A percentile compares a stretch with the other conserved stretches of the same genome.
Evolutionary conservation across 352 stramenopile genomes (phyloP).

Genomic region (Pythium insidiosum): DNA sequence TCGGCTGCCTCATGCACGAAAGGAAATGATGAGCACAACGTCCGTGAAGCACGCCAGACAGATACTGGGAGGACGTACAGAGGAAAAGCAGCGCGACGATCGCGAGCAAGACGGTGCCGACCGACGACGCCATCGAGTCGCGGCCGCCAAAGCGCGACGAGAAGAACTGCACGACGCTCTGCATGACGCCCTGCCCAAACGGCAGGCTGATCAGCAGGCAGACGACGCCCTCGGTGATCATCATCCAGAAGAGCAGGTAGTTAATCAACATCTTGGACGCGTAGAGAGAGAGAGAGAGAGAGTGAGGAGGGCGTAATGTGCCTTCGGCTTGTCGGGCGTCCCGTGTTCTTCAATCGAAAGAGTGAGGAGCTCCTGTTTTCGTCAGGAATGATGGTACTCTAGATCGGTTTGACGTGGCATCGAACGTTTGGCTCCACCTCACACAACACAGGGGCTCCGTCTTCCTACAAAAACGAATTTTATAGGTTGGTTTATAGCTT

Average conservation of each 20-base stretch:
- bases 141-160: conserved; percentile 27
- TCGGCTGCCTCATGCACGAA: conserved; percentile 31
- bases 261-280: conserved; percentile 44
- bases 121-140: conserved; percentile 31
- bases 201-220: conserved; percentile 44
- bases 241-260: conserved; percentile 46
- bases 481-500: too few relatives aligned
- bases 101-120: conserved; percentile 43
- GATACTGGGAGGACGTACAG: conserved; percentile 46
- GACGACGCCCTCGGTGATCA: conserved; percentile 33
- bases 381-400: too few relatives aligned
- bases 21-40: too few relatives aligned
- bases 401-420: too few relatives aligned
- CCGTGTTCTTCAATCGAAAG: too few relatives aligned
- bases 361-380: too few relatives aligned
- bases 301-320: too few relatives aligned
- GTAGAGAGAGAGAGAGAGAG: not conserved
- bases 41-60: too few relatives aligned
- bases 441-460: too few relatives aligned
- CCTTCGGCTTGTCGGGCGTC: too few relatives aligned
- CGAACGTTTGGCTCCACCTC: too few relatives aligned
- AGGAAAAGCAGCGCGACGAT: conserved; percentile 65
- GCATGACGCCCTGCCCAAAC: conserved; percentile 51
- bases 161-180: conserved; percentile 53
- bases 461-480: too few relatives aligned